Evolutionary conservation across 306 rosid genomes (phyloP), one percentile per base, ranked within the genome.

Genomic region (Gastrolobium bilobum): DNA sequence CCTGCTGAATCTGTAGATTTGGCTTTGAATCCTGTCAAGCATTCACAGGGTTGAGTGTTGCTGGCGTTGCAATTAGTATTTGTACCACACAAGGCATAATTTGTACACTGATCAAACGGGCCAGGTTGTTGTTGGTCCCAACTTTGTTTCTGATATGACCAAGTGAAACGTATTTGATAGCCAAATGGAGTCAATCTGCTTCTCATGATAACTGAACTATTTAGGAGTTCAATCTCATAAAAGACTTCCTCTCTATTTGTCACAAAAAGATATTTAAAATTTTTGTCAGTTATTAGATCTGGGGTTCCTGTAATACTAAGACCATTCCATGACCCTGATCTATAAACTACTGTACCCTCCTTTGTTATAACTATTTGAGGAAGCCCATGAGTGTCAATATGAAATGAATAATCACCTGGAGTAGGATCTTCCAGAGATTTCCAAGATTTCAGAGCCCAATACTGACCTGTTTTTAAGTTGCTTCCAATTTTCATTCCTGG

Each of bases 271-370:
- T 52, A 42, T 10, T 31, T 56, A 0, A 10, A 3, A 5, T 9
- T 31, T 13, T 34, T 35, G 7, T 14, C 7, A 1, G 10, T 5
- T 43, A 1, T 10, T 31, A 14, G 10, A 37, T 3, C 35, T 6
- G 75, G 75, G 1, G 10, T 1, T 43, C 54, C 80, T 4, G 61
- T 54, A 3, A 73, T 2, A 11, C 48, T 40, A 7, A 54, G 31
- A 14, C 84, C 87, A 58, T 79, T 84, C 85, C 85, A 81, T 48
- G 85, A 68, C 3, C 85, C 77, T 10, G 68, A 3, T 59, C 76
- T 74, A 42, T 37, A 76, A 3, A 26, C 4, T 14, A 15, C n/a
- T 2, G 11, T 0, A 51, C 1, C n/a, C 33, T 29, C 74, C 4
- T 51, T 39, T 38, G 46, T 62, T 3, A 77, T 52, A 13, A 65